Base-by-base conservation (phyloP, 495 filamentous ascomycete genomes). In the Massariosphaeria phaeospora region DNA sequence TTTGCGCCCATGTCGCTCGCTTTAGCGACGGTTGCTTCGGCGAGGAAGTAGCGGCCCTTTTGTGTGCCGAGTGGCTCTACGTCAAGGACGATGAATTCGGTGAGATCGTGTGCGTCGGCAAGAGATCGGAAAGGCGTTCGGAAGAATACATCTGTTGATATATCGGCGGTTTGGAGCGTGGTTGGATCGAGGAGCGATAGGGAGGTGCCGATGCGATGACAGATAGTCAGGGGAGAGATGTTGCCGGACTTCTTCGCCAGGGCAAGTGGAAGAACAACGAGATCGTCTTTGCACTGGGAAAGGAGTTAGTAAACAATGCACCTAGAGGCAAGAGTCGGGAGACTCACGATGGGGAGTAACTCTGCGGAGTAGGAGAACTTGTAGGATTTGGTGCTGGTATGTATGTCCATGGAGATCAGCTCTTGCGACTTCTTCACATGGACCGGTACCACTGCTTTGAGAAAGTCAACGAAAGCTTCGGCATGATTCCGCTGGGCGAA, bases 61-160 rank as follows among this genome's bases (percentile, higher is more conserved):
- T 76, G 74, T 24, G 75, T 70, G 31, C 87, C 88, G 0, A 83
- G 73, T 0, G 84, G 82, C 64, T 97, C 94, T 55, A 96, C 94
- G 65, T 99, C 91, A 74, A 99, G 84, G 15, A 99, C 75, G 35
- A 96, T 83, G 66, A 96, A 97, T 66, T 99, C 94, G 24, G 84
- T 81, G 15, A 99, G 75, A 20, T 93, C 84, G 38, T 86, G 80
- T 7, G 89, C 82, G 61, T 96, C 91, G 0, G 93, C 87, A 3
- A 99, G 75, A 1, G 83, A 79, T 20, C 68, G 72, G 74, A 99
- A 96, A 0, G 94, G 94, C 0, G 82, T 72, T 17, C 91, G 79
- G 91, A 91, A 99, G 72, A 90, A 99, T 15, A 84, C 75, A 0
- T 79, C 76, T 6, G 88, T 80, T 55, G 83, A 84, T 40, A 97